Base-by-base conservation (phyloP, 2,329 filamentous ascomycete species). In the Paraconiothyrium brasiliense region DNA sequence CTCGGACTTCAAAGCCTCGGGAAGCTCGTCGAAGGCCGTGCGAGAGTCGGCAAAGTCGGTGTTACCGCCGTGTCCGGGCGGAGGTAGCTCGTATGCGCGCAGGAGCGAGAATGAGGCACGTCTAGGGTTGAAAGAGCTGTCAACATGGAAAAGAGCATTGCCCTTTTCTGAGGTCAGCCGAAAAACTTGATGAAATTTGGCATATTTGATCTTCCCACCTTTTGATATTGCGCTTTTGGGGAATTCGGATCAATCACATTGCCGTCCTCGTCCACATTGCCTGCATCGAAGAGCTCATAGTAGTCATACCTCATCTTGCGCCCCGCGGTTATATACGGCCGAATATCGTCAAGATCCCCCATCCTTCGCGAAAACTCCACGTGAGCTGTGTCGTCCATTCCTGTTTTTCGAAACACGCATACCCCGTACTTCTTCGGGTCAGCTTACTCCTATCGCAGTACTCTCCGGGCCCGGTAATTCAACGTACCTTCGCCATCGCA, bases 291-390 rank as follows among this genome's bases (percentile, higher is more conserved):
- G 0, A 88, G 79, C 70, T 87, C 82, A 39, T 80, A 76, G 61
- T 83, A 79, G 2, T 74, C 66, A 62, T 84, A 81, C 24, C 84
- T 81, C 63, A 82, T 79, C 67, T 80, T 78, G 41, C 83, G 80
- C 11, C 82, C 84, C 0, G 73, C 75, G 1, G 71, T 72, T 16
- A 82, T 74, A 72, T 84, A 86, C 1, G 82, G 84, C 16, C 73
- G 79, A 37, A 86, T 80, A 67, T 86, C 82, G 74, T 88, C 86
- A 0, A 88, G 80, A n/a, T 85, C 83, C 11, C 86, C 87, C 59
- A 88, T 83, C 0, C 77, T 78, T 1, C 71, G 67, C 11, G 83
- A 81, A 67, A 88, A 85, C 7, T 78, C 76, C 34, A 88, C 79
- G 67, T 89, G 86, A 1, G 73, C 65, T 4, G 77, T 79, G 68